phyloP scores from a whole-genome alignment of 176 grass and related monocot genomes.

The Olyra latifolia region DNA sequence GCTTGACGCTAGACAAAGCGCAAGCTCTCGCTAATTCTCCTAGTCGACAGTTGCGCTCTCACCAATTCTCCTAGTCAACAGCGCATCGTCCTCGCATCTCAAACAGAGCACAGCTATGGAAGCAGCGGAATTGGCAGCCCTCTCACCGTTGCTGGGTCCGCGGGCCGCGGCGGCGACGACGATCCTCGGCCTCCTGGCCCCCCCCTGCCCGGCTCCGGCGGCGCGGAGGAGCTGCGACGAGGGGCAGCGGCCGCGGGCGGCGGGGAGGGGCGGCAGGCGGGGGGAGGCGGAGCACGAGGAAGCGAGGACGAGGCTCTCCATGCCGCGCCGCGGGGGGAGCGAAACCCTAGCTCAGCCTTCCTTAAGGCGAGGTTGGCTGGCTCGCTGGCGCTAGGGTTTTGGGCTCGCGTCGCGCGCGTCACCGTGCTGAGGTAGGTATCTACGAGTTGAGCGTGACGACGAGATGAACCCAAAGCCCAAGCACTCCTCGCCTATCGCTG shows the following conservation, averaged over 20 bases:
- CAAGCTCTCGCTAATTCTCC: neutral
- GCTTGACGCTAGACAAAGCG: neutral
- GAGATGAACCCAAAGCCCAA: conserved; percentile 22
- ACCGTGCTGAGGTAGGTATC: too few species aligned
- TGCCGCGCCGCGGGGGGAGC: conserved; percentile 3
- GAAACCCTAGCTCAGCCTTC: conserved; percentile 34
- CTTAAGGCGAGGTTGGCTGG: neutral
- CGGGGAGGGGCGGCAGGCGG: conserved; percentile 28
- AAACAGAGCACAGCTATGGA: neutral
- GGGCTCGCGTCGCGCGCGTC: conserved; percentile 15
- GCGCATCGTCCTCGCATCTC: neutral
- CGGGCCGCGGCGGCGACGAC: conserved; percentile 28
- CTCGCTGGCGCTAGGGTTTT: conserved; percentile 45
- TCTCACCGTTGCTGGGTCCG: conserved; percentile 53
- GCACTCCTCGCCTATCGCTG: neutral
- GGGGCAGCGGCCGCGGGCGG: conserved; percentile 14
- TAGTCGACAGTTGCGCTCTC: conserved; percentile 14
- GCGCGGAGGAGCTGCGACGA: neutral
- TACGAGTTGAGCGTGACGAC: too few species aligned
- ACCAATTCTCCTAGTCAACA: neutral
- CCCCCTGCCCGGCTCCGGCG: conserved; percentile 14
- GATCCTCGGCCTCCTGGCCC: conserved; percentile 27
- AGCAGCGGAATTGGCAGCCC: neutral
- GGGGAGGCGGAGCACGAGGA: conserved; percentile 45
- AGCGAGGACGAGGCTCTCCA: conserved; percentile 73